Base-by-base conservation (phyloP, 2,329 filamentous ascomycete genomes). In the Coniochaeta hoffmannii region DNA sequence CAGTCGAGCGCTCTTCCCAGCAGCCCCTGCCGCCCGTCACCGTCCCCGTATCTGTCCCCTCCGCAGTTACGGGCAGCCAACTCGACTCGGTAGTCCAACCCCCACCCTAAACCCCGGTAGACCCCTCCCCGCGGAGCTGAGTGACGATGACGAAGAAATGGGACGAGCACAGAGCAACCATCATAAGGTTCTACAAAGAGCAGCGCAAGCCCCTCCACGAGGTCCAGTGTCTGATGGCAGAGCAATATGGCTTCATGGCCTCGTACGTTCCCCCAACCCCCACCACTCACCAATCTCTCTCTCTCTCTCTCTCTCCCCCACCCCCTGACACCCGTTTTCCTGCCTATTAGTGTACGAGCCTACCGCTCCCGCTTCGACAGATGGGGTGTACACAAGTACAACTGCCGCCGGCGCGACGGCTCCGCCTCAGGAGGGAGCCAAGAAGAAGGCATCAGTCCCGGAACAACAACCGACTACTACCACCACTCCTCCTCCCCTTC, bases 341-440 rank as follows among this genome's bases (percentile, higher is more conserved):
- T n/a, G 22, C 30, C 7, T 34, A 30, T 19, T 38, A 64, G 63
- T 7, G 63, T 54, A 31, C 73, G 77, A 53, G 75, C 77, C 2
- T 80, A 79, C 60, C 69, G 76, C 19, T 74, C 75, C n/a, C 69
- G 74, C 35, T 71, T 80, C 58, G 69, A 74, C 24, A 68, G 64
- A 56, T 80, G 77, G 77, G 61, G 66, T 4, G 60, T 77, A 41
- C 64, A 66, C 60, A 80, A 80, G 62, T 80, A 80, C 63, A 76
- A 73, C 54, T 70, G 71, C 36, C 59, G 62, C 30, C 30, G 58
- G 58, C 22, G 55, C 44, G 35, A 46, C 55, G 7, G 57, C 58
- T 50, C 30, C 3, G 15, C 19, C 7, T 28, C 41, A n/a, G 15
- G 26, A 6, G 38, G 17, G 7, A 44, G 38, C 17, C n/a, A n/a